Base-by-base conservation (phyloP, 108 stramenopile genomes). In the Stephanodiscus minutulus region DNA sequence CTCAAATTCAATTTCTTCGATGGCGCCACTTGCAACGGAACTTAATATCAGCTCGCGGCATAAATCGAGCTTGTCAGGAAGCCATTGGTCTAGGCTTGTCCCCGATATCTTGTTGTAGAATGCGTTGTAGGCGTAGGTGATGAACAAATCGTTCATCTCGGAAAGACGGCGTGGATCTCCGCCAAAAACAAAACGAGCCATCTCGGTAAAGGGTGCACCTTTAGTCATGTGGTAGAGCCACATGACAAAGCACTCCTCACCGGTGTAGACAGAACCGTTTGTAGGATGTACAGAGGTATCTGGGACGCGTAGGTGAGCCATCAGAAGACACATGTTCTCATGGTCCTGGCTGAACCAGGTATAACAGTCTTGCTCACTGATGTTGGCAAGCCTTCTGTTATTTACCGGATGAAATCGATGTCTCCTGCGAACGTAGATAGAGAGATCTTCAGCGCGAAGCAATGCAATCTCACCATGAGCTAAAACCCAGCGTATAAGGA, bases 361-460 rank as follows among this genome's bases (percentile, higher is more conserved):
- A 24, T 55, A 55, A 25, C 54, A 55, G 7, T 55, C 54, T 24
- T 25, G 54, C 7, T 24, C 22, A 21, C 24, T 24, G 22, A 55
- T 55, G 4, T 55, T 21, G 5, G 2, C 24, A 12, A 55, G 20
- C 22, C 9, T 3, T 24, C 54, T 11, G 25, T 25, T 2, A 11
- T 5, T 21, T 11, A 22, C 3, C 4, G 54, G 54, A 25, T 11
- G 54, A 25, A 55, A 55, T 55, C 24, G 11, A 25, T 25, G 20
- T 5, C 54, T 11, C 25, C 54, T 20, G 2, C 54, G 54, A 25
- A 55, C 22, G 25, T 25, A 55, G 11, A 55, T 55, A 2, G 54
- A 25, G 54, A 55, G 54, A 55, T 55, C 54, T 49, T 55, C 54
- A 25, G 54, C 54, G 22, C 22, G 22, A 5, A 55, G 54, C 2